Evolutionary conservation across 129 eudicot species (phyloP).

Genomic region (Silybum marianum): DNA sequence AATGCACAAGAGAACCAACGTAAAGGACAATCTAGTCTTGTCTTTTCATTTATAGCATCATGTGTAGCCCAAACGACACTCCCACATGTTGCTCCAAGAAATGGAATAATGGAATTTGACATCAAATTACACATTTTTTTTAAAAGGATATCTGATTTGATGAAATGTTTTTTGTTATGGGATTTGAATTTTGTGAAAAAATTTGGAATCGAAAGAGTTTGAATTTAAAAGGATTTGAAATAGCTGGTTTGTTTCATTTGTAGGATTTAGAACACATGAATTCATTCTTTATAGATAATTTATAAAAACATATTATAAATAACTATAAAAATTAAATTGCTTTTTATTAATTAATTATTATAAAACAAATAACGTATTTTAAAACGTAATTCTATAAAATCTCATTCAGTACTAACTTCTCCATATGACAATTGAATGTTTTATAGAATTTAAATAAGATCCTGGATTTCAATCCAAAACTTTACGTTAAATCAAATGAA

Average conservation of each 20-base stretch:
- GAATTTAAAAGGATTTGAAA: too few relatives aligned
- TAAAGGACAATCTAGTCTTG: constrained; percentile 23
- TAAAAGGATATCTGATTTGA: neutral
- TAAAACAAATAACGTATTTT: neutral
- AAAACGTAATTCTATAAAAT: too few relatives aligned
- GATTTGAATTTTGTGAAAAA: too few relatives aligned
- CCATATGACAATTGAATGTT: too few relatives aligned
- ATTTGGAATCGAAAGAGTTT: too few relatives aligned
- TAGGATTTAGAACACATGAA: neutral
- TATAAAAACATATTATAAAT: too few relatives aligned
- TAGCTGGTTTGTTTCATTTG: neutral
- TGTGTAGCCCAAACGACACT: neutral
- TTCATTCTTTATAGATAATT: neutral
- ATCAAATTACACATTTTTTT: neutral
- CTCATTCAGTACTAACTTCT: too few relatives aligned
- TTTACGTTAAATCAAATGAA: too few relatives aligned
- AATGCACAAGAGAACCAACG: constrained; percentile 6
- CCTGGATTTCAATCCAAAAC: neutral
- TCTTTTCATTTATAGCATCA: constrained; percentile 16
- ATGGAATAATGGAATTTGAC: neutral
- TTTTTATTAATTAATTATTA: too few relatives aligned
- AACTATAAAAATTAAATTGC: too few relatives aligned
- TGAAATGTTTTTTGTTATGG: too few relatives aligned
- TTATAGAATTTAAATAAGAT: too few relatives aligned
- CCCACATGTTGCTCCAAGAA: neutral